phyloP scores from a whole-genome alignment of 306 rosid species.

The Lotus japonicus region DNA sequence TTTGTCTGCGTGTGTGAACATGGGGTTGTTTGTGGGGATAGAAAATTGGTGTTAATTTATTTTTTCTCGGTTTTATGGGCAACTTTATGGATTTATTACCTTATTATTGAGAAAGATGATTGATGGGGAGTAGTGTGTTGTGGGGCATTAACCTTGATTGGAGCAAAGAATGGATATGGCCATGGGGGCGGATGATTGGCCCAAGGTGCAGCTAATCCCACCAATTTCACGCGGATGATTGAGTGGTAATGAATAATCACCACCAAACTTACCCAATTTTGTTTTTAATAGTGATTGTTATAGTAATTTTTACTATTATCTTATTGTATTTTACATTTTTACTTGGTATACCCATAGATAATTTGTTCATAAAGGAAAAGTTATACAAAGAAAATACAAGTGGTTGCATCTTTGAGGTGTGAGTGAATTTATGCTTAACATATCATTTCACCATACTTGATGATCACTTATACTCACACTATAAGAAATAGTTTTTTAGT shows the following conservation, averaged over 20 bases:
- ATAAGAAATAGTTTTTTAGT: too few species aligned
- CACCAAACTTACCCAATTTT: background rate
- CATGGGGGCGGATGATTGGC: constrained; percentile 39
- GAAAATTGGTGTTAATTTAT: constrained; percentile 6
- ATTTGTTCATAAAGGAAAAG: too few species aligned
- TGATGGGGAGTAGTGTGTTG: constrained; percentile 33
- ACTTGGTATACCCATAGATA: too few species aligned
- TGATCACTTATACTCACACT: too few species aligned
- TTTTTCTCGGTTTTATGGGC: constrained; percentile 35
- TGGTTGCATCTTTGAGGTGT: background rate
- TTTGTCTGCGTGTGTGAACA: constrained; percentile 47
- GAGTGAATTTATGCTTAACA: too few species aligned
- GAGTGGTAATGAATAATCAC: constrained; percentile 31
- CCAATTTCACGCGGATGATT: constrained; percentile 30
- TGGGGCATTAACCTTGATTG: constrained; percentile 53
- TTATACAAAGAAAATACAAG: too few species aligned
- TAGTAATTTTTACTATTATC: too few species aligned
- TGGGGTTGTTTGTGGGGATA: constrained; percentile 25
- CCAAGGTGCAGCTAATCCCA: constrained; percentile 44
- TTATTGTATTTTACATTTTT: too few species aligned
- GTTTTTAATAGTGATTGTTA: too few species aligned
- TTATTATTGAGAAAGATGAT: constrained; percentile 50
- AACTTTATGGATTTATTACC: constrained; percentile 61
- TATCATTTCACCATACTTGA: too few species aligned
- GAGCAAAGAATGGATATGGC: constrained; percentile 49